A percentile compares a stretch with the other conserved stretches of the same genome.
phyloP scores from a whole-genome alignment of 495 filamentous ascomycete genomes.

The Trypethelium eluteriae region DNA sequence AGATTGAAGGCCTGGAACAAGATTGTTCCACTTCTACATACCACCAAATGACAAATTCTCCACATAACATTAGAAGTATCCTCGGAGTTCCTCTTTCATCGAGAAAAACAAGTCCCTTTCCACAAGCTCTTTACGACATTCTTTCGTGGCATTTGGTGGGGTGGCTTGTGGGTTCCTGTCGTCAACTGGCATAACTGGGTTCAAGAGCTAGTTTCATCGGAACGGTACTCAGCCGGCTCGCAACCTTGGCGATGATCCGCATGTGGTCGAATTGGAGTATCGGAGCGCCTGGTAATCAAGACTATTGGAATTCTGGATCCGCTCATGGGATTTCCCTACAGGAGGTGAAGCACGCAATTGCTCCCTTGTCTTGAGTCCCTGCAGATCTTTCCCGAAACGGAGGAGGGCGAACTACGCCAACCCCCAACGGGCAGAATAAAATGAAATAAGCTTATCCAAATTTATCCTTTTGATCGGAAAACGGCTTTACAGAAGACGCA shows the following conservation, averaged over 20 bases:
- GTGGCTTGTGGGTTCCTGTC: neutral
- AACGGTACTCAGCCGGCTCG: neutral
- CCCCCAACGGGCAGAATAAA: neutral
- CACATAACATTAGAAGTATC: no score
- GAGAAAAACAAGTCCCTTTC: no score
- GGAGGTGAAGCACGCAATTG: neutral
- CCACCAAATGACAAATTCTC: no score
- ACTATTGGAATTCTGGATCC: neutral
- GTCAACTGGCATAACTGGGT: neutral
- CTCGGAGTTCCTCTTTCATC: no score
- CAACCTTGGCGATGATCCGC: neutral
- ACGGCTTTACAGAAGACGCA: neutral
- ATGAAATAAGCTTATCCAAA: constrained; percentile 6
- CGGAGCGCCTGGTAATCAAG: neutral
- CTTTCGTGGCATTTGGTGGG: no score
- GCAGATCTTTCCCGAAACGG: constrained; percentile 5
- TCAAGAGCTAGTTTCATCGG: neutral
- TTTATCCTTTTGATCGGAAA: neutral
- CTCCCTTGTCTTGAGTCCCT: neutral
- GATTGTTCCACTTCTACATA: no score
- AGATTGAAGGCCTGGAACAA: no score
- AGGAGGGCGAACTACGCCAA: neutral
- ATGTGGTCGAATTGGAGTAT: neutral
- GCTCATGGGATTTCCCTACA: neutral
- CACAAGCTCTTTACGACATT: no score